Percentiles rank a stretch among this genome's conserved stretches.
phyloP scores from a whole-genome alignment of 163 green algal genomes.

The Scenedesmus sp. region DNA sequence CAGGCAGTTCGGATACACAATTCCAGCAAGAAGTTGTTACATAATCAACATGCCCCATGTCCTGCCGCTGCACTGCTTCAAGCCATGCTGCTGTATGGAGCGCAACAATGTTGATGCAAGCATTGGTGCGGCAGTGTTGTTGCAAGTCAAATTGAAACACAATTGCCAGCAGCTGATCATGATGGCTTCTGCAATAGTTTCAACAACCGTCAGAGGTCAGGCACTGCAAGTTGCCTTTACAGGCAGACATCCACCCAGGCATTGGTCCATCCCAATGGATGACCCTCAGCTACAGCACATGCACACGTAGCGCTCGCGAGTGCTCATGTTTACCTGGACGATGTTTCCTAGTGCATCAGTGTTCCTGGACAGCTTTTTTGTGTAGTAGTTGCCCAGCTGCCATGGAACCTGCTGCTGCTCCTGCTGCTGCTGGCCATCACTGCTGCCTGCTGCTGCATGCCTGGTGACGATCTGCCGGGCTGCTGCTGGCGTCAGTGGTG shows the following conservation, averaged over 20 bases:
- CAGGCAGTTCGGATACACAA: background rate
- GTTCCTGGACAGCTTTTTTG: background rate
- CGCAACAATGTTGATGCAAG: background rate
- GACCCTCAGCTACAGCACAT: background rate
- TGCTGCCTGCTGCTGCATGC: background rate
- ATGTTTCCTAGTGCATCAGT: constrained; percentile 10
- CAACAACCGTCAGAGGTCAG: too few species aligned
- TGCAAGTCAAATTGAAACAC: background rate
- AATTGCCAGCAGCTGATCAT: background rate
- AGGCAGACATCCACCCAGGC: too few species aligned
- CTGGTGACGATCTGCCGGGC: background rate
- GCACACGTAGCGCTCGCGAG: background rate
- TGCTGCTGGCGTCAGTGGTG: background rate
- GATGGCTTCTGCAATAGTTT: too few species aligned
- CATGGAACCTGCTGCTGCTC: background rate
- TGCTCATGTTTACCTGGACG: background rate
- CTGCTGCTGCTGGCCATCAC: background rate
- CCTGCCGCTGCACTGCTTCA: too few species aligned
- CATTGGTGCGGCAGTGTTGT: background rate
- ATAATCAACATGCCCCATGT: too few species aligned
- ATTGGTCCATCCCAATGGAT: too few species aligned
- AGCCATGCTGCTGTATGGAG: too few species aligned
- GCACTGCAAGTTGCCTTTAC: background rate
- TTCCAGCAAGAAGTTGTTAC: background rate
- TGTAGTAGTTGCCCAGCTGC: constrained; percentile 10